These are phyloP conservation scores for Xylaria polymorpha DNA, from an alignment of 2,329 filamentous ascomycete genomes.

Conservation along the genomic window DNA sequence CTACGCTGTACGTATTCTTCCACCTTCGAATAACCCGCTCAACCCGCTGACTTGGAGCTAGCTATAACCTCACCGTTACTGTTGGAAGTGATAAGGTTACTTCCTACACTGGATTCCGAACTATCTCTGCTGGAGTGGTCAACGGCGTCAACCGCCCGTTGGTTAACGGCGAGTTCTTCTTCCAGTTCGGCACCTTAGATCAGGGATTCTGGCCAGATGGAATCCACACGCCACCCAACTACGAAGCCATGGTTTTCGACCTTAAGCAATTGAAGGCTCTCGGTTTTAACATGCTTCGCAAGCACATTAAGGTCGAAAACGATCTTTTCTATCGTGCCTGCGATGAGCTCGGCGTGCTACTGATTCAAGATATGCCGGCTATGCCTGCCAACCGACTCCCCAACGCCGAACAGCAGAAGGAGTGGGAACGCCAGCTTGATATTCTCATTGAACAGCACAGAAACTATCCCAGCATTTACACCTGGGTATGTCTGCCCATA, in stretches of 20 bases:
- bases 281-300: constrained; percentile 77
- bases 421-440: constrained; percentile 68
- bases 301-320: constrained; percentile 65
- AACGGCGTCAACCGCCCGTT: constrained; percentile 70
- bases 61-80: constrained; percentile 66
- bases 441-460: constrained; percentile 71
- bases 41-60: constrained; percentile 47
- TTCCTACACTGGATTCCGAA: constrained; percentile 78
- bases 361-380: constrained; percentile 80
- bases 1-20: constrained; percentile 64
- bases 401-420: constrained; percentile 58
- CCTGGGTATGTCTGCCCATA: constrained; percentile 62
- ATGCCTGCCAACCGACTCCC: constrained; percentile 54
- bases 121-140: constrained; percentile 66
- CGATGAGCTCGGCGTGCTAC: constrained; percentile 72
- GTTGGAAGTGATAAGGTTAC: constrained; percentile 63
- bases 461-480: constrained; percentile 72
- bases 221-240: constrained; percentile 71
- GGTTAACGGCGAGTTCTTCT: constrained; percentile 75
- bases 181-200: constrained; percentile 75
- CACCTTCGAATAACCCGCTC: not conserved
- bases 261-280: constrained; percentile 71
- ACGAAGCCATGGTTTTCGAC: constrained; percentile 76
- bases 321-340: constrained; percentile 76
- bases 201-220: constrained; percentile 80